These are phyloP conservation scores for Kregervanrija pseudodelftensis DNA, from an alignment of 805 yeast genomes.

Conservation along the genomic window DNA sequence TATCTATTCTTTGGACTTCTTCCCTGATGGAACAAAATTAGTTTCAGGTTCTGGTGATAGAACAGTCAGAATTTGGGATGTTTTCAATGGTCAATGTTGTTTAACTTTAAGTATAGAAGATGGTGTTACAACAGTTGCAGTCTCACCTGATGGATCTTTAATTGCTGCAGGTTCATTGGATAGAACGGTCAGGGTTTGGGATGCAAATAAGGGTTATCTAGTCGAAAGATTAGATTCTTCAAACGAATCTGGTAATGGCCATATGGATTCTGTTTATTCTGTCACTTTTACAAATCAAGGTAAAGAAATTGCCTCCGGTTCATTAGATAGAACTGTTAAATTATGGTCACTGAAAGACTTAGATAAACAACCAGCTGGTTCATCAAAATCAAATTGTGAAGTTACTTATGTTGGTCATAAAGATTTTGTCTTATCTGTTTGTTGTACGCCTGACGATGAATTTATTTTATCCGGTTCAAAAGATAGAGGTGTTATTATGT, in stretches of 20 bases:
- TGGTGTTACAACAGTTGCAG: constrained; percentile 97
- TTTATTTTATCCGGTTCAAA: constrained; percentile 91
- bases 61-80: constrained; percentile 94
- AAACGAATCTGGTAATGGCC: constrained; percentile 83
- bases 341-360: constrained; percentile 81
- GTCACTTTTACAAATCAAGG: constrained; percentile 92
- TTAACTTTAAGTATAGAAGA: constrained; percentile 88
- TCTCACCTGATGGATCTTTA: constrained; percentile 87
- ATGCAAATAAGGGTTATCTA: constrained; percentile 82
- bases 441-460: constrained; percentile 88
- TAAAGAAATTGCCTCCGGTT: constrained; percentile 86
- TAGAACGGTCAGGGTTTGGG: constrained; percentile 95
- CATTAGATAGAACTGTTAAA: constrained; percentile 92
- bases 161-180: constrained; percentile 97
- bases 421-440: constrained; percentile 90
- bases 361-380: constrained; percentile 36
- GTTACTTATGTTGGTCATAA: constrained; percentile 93
- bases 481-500: constrained; percentile 93
- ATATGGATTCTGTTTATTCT: constrained; percentile 90
- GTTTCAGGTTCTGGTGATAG: constrained; percentile 97
- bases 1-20: constrained; percentile 89
- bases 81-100: constrained; percentile 81
- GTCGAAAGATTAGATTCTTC: constrained; percentile 91
- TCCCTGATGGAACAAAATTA: constrained; percentile 87
- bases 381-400: constrained; percentile 58